These are phyloP conservation scores for Dothideomycetes sp. DNA, from an alignment of 2,329 filamentous ascomycete genomes.

Conservation along the genomic window DNA sequence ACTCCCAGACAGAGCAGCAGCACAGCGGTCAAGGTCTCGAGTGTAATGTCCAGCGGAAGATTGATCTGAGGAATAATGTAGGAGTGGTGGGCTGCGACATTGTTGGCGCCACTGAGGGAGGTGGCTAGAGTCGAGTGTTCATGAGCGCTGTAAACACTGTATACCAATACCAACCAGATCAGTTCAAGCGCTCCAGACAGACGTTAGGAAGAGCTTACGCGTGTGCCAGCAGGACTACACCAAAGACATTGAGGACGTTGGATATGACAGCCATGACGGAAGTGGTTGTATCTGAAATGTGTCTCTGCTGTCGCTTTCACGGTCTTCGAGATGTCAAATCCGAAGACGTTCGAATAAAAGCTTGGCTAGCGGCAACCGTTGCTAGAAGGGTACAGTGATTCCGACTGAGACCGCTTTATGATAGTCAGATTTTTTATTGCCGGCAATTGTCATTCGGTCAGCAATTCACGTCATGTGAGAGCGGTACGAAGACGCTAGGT, in stretches of 20 bases:
- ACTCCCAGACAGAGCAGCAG: slow-evolving; percentile 75
- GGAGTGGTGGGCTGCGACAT: slow-evolving; percentile 21
- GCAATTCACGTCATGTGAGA: no score
- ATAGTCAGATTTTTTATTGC: no score
- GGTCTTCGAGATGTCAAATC: not conserved
- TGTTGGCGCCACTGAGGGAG: slow-evolving; percentile 35
- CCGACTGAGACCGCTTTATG: no score
- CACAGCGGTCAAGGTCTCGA: slow-evolving; percentile 76
- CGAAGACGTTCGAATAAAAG: not conserved
- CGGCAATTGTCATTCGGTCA: no score
- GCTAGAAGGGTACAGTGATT: no score
- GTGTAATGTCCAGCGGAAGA: slow-evolving; percentile 75
- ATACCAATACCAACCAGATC: slow-evolving; percentile 15
- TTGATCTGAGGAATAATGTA: slow-evolving; percentile 22
- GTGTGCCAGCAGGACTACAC: slow-evolving; percentile 71
- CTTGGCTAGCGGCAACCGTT: no score
- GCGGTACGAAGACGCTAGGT: no score
- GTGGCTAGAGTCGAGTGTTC: slow-evolving; percentile 68
- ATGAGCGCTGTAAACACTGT: slow-evolving; percentile 89
- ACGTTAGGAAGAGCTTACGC: slow-evolving; percentile 54
- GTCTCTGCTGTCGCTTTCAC: not conserved
- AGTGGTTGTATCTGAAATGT: not conserved
- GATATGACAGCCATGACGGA: slow-evolving; percentile 60
- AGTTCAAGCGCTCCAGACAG: slow-evolving; percentile 3
- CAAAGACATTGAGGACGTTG: slow-evolving; percentile 60